Evolutionary conservation across 148 eudicot species (phyloP), one percentile per base, ranked within the genome.

Genomic region (Rhododendron kiyosumense): DNA sequence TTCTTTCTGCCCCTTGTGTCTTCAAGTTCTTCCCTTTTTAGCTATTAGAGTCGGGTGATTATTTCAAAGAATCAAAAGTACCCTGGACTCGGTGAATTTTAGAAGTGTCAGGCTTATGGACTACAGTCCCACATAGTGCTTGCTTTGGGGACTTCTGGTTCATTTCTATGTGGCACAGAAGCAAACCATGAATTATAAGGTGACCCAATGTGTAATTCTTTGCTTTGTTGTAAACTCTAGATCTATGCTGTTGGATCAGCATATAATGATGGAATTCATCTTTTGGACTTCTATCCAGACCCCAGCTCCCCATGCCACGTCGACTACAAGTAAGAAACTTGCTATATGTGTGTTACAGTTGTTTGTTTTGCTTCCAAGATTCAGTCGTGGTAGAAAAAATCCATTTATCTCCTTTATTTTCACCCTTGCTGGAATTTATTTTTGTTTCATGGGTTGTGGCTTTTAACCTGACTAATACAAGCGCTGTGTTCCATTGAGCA

Each of bases 231-330:
- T 26, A 18, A 34, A 81, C 24, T 89, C 88, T 91, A 96, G 98
- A 87, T 95, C 11, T 96, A 96, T 90, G 94, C 90, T 74, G 94
- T 92, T 87, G 99, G 96, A 79, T 94, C 99, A 86, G 88, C 95
- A 69, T 89, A 95, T 32, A 87, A 89, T 69, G 79, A 91, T 79
- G 98, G 98, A 77, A 61, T 96, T 36, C 90, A 94, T 88, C 95
- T 96, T 84, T 88, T 96, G 84, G 99, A 96, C 86, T 96, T 96
- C 89, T 90, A 88, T 87, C 94, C 95, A 51, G 95, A 93, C 84
- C 26, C 88, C 46, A 89, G 88, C 74, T 94, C 97, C 83, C 95
- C 99, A 32, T 93, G 98, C 85, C 98, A 95, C 86, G 95, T 95
- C 59, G 97, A 96, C 57, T 93, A 88, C 88, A 90, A 92, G 99